phyloP scores from a whole-genome alignment of 139 green algal genomes.

The Closterium sp. region DNA sequence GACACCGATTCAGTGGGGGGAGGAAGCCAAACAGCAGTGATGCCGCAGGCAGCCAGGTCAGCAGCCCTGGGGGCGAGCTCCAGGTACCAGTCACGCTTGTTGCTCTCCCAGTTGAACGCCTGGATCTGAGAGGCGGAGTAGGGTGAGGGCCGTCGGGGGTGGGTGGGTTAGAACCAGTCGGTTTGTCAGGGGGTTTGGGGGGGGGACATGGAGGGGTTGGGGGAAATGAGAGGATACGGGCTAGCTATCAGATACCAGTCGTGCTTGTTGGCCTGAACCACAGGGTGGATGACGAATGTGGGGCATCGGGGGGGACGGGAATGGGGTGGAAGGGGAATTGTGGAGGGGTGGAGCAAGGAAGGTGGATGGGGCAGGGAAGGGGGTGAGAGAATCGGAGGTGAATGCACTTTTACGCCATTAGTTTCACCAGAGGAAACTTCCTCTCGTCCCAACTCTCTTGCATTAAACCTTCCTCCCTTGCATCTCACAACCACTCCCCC shows the following conservation, averaged over 20 bases:
- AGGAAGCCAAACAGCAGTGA: slow-evolving; percentile 58
- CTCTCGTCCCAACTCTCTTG: too few relatives aligned
- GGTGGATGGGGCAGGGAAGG: too few relatives aligned
- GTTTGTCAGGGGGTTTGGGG: too few relatives aligned
- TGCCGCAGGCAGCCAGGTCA: slow-evolving; percentile 36
- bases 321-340: too few relatives aligned
- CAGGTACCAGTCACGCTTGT: slow-evolving; percentile 50
- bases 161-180: too few relatives aligned
- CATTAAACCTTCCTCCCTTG: too few relatives aligned
- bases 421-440: too few relatives aligned
- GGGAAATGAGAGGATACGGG: neutral
- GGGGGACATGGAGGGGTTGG: neutral
- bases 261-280: slow-evolving; percentile 34
- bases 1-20: slow-evolving; percentile 53
- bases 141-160: neutral
- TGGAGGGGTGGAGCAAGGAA: neutral
- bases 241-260: slow-evolving; percentile 59
- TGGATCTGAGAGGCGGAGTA: slow-evolving; percentile 28
- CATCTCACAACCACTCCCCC: too few relatives aligned
- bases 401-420: too few relatives aligned
- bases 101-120: slow-evolving; percentile 56
- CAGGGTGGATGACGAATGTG: neutral
- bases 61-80: slow-evolving; percentile 20
- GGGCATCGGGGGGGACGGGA: neutral
- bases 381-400: too few relatives aligned